Base-by-base conservation (phyloP, 2,329 filamentous ascomycete species). In the Verticillium longisporum region DNA sequence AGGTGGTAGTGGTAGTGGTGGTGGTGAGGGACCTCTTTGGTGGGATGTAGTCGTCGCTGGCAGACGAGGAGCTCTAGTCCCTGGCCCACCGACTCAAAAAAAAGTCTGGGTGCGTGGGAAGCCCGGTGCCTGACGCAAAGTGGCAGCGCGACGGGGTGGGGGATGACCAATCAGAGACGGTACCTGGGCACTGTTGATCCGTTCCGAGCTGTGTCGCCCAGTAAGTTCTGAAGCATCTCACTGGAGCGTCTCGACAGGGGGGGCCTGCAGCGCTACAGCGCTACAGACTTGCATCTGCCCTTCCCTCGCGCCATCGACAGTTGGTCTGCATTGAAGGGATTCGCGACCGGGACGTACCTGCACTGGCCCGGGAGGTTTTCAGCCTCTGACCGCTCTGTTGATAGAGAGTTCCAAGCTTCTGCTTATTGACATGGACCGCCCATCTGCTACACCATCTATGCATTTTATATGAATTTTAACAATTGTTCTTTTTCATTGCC, bases 21-120 rank as follows among this genome's bases (percentile, higher is more conserved):
- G 59, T 57, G 56, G 36, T 57, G 56, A 38, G 36, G 56, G 56
- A 58, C 26, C 26, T 26, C 45, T 41, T 32, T 56, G 36, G 53
- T 62, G 55, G 56, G 60, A 56, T 36, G 57, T 45, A 54, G 57
- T 50, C 56, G 57, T 50, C 56, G 56, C 56, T 58, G 56, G 45
- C 56, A 37, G 55, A 57, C 10, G 36, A 31, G 56, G 36, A 64
- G 63, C 62, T 65, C 61, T 56, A 62, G 54, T 57, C 41, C 37
- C 36, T 31, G 36, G 62, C 32, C 56, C 56, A 58, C 56, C 55
- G 62, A 45, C 63, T 60, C 54, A 50, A 60, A 61, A 64, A 65
- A 65, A 65, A 62, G 62, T 65, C 62, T 65, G 63, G 63, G 62
- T 62, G 63, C 45, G 45, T 50, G 45, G 45, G 45, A 45, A 50